Percentiles rank a stretch among this genome's conserved stretches.
Conservation (phyloP, 2,329 filamentous ascomycete genomes). For the Sclerotinia minor region DNA sequence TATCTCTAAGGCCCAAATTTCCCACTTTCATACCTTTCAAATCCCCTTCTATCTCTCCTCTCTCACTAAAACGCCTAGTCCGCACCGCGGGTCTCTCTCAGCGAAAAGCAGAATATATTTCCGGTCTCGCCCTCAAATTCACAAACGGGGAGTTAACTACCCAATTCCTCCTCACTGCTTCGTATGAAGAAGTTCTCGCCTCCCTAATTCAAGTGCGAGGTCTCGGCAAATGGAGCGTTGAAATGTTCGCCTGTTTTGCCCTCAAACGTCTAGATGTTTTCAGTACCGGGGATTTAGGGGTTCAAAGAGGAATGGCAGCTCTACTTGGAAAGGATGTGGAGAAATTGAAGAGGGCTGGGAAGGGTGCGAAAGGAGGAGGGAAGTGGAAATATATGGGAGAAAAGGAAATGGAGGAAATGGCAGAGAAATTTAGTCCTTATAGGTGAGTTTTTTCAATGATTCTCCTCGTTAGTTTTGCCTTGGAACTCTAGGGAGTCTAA, state of each 20-base stretch:
- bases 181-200: slow-evolving; percentile 83
- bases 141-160: slow-evolving; percentile 71
- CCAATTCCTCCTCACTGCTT: slow-evolving; percentile 71
- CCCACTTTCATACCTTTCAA: slow-evolving; percentile 58
- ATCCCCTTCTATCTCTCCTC: slow-evolving; percentile 68
- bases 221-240: slow-evolving; percentile 85
- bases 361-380: slow-evolving; percentile 52
- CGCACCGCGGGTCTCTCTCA: slow-evolving; percentile 87
- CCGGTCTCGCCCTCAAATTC: slow-evolving; percentile 83
- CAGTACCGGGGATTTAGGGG: slow-evolving; percentile 85
- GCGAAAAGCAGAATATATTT: slow-evolving; percentile 93
- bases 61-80: slow-evolving; percentile 63
- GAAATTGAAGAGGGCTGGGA: slow-evolving; percentile 72
- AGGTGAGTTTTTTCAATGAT: slow-evolving; percentile 47
- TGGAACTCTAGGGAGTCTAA: not conserved
- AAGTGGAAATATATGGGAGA: slow-evolving; percentile 99
- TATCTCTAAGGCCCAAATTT: not conserved
- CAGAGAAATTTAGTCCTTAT: slow-evolving; percentile 80
- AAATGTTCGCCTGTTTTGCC: slow-evolving; percentile 98
- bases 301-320: slow-evolving; percentile 90
- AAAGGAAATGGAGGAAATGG: slow-evolving; percentile 82
- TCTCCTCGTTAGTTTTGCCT: not conserved
- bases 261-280: slow-evolving; percentile 94
- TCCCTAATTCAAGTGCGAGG: slow-evolving; percentile 83
- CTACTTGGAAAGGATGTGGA: slow-evolving; percentile 79